phyloP scores from a whole-genome alignment of 2,329 filamentous ascomycete species.

The Seiridium cupressi region DNA sequence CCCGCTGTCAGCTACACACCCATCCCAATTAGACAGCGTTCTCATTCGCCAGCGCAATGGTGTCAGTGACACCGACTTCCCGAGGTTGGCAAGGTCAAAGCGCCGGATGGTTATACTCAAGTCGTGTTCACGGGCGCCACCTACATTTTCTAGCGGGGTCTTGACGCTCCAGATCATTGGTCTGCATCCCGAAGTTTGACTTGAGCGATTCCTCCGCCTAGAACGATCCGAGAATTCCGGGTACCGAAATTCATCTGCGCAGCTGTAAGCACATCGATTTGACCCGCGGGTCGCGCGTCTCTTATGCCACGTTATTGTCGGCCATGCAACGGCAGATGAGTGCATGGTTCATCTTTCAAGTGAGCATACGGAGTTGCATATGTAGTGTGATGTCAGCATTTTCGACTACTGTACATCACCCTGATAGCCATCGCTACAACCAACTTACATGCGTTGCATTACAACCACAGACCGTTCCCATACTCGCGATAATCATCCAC shows the following conservation, averaged over 20 bases:
- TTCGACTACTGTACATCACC: neutral
- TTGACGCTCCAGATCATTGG: neutral
- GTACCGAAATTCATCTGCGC: no score
- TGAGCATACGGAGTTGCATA: no score
- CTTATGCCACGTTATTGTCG: neutral
- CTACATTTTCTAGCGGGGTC: neutral
- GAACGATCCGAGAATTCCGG: neutral
- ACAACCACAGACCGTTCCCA: no score
- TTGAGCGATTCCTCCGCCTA: neutral
- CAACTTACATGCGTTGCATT: no score
- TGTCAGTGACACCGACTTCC: neutral
- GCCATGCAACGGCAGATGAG: neutral
- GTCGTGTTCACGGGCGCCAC: neutral
- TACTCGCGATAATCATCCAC: no score
- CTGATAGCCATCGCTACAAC: neutral
- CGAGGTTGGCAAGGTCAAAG: neutral
- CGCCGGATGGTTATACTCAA: neutral
- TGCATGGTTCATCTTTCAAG: neutral
- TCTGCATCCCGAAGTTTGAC: neutral
- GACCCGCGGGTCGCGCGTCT: neutral
- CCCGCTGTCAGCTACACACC: no score
- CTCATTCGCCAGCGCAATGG: no score
- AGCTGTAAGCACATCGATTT: neutral
- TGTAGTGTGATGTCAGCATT: no score
- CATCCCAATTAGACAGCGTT: no score